These are phyloP conservation scores for Macrocybe gigantea DNA, from an alignment of 768 basidiomycete genomes.

Conservation along the genomic window DNA sequence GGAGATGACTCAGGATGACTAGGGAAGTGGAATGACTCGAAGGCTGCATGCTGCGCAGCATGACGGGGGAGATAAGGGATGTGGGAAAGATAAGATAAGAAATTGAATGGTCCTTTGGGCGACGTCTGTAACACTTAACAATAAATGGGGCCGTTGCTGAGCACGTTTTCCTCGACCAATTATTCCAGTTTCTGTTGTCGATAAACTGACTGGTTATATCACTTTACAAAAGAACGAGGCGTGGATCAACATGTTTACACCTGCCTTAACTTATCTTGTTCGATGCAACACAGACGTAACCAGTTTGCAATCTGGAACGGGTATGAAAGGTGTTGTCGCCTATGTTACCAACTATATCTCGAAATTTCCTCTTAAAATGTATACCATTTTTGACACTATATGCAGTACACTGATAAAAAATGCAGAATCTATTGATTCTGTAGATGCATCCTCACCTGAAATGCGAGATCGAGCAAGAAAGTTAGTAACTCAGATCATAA, in stretches of 20 bases:
- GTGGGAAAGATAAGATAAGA: too few species aligned
- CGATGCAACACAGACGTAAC: slow-evolving; percentile 29
- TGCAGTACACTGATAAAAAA: slow-evolving; percentile 15
- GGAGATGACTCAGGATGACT: too few species aligned
- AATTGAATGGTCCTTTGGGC: slow-evolving; percentile 5
- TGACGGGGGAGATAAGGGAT: too few species aligned
- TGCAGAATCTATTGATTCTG: slow-evolving; percentile 10
- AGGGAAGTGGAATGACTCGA: too few species aligned
- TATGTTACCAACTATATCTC: slow-evolving; percentile 31
- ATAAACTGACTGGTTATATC: slow-evolving; percentile 15
- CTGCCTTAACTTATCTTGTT: slow-evolving; percentile 19
- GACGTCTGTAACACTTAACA: slow-evolving; percentile 6
- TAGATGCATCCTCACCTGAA: too few species aligned
- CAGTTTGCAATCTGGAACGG: slow-evolving; percentile 26
- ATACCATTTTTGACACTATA: slow-evolving; percentile 24
- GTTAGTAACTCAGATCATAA: slow-evolving; percentile 30
- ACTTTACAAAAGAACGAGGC: slow-evolving; percentile 20
- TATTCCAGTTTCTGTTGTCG: slow-evolving; percentile 6
- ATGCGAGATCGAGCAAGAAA: slow-evolving; percentile 4
- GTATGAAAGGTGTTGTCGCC: slow-evolving; percentile 14
- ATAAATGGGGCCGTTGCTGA: slow-evolving; percentile 9
- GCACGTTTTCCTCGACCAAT: slow-evolving; percentile 20
- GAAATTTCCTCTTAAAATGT: slow-evolving; percentile 24
- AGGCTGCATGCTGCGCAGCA: too few species aligned
- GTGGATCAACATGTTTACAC: slow-evolving; percentile 25